phyloP scores from a whole-genome alignment of 1,139 yeast species.

The Candida buenavistaensis region DNA sequence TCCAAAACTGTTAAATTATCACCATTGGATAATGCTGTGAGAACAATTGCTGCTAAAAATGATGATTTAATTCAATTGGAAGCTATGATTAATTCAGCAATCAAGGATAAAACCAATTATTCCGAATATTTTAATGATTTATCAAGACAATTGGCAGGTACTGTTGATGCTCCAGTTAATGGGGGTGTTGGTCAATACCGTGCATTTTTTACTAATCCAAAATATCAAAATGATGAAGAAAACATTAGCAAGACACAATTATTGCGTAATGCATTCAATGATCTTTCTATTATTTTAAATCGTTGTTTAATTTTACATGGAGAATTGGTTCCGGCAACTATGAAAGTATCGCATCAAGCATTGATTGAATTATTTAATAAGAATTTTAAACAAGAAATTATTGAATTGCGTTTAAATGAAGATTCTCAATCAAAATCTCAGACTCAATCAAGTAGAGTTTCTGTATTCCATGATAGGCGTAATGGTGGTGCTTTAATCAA shows the following conservation, averaged over 20 bases:
- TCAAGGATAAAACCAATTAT: slow-evolving; percentile 54
- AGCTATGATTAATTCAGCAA: slow-evolving; percentile 55
- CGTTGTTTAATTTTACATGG: slow-evolving; percentile 73
- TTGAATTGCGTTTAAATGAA: slow-evolving; percentile 26
- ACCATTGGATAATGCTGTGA: slow-evolving; percentile 83
- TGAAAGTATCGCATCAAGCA: slow-evolving; percentile 65
- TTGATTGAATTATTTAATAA: slow-evolving; percentile 63
- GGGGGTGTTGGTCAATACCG: slow-evolving; percentile 90
- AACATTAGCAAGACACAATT: slow-evolving; percentile 45
- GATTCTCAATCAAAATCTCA: slow-evolving; percentile 2
- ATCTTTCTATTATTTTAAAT: slow-evolving; percentile 63
- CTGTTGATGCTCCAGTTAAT: slow-evolving; percentile 90
- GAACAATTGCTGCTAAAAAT: slow-evolving; percentile 65
- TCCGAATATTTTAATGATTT: slow-evolving; percentile 61
- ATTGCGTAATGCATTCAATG: slow-evolving; percentile 65
- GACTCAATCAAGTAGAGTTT: slow-evolving; percentile 15
- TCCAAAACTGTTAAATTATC: slow-evolving; percentile 62
- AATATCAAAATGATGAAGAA: slow-evolving; percentile 42
- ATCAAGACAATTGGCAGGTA: slow-evolving; percentile 79
- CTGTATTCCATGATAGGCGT: slow-evolving; percentile 20
- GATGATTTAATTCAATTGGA: slow-evolving; percentile 73
- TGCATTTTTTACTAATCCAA: slow-evolving; percentile 55
- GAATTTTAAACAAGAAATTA: slow-evolving; percentile 71
- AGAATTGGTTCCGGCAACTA: slow-evolving; percentile 55
- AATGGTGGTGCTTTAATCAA: slow-evolving; percentile 2